Evolutionary conservation across 495 filamentous ascomycete species (phyloP), one percentile per base, ranked within the genome.

Genomic region (Penicillium taxi): DNA sequence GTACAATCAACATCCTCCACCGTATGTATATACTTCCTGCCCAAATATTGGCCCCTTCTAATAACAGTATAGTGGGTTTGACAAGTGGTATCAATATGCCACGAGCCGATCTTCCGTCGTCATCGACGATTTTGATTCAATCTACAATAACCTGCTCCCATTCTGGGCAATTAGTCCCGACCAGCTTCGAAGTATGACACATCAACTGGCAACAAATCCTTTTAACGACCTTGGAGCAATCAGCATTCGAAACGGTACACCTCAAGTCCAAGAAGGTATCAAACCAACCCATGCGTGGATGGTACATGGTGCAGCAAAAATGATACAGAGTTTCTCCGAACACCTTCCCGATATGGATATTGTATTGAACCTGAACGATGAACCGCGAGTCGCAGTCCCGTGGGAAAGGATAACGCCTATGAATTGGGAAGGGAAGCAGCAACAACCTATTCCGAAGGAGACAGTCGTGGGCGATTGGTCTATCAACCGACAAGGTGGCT

Each of bases 331-430:
- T 1, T 90, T 89, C 37, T 67, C 70, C n/a, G 46, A 81, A 40
- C 67, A 80, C 45, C 69, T 93, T 4, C 85, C 84, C 1, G 74
- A 85, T 35, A 85, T 93, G 82, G 80, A 86, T 41, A 59, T 93
- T 23, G 80, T 81, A 0, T 79, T 93, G 60, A 93, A 91, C 53
- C 48, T 86, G 16, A 75, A 84, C 27, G 82, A 88, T 45, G 73
- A 84, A 44, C 83, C 85, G n/a, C 69, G 84, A 9, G 72, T 89
- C 4, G 67, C 86, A 2, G 75, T 84, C 1, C 79, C 84, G 2
- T 82, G 77, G 69, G 72, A 78, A 35, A 72, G 75, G 11, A 53
- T 72, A 7, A 37, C 63, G 5, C 44, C 49, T 5, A 44, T 74
- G 14, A 66, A 49, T 27, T 52, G 55, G 12, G 49, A 49, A 14